Evolutionary conservation across 208 protist species (phyloP), one percentile per base, ranked within the genome.

Genomic region (Crithidia thermophila): DNA sequence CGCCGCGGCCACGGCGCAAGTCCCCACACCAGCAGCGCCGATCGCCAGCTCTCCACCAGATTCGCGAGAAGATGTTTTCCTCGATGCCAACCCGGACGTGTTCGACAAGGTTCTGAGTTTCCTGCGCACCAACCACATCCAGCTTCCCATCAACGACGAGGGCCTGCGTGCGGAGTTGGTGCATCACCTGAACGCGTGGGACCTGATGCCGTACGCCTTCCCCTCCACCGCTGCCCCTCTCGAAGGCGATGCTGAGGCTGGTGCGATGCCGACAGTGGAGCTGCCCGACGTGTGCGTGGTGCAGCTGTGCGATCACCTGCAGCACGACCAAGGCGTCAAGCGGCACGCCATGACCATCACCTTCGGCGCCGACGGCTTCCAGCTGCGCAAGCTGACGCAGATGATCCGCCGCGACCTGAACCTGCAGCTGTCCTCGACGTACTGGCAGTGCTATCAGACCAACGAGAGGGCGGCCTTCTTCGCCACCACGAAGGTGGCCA

Each of bases 371-470:
- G 85, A 95, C 67, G 90, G 90, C 21, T 95, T 93, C 59, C 76
- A 88, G 39, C 68, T 95, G 28, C 90, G 90, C 25, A 33, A 31
- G 40, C 82, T 95, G 45, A 86, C 85, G 18, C 82, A 79, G 47
- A 60, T 75, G 69, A 92, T 95, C 34, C 87, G 90, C 18, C 55
- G 75, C 25, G 90, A 95, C 55, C 59, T 95, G 34, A 82, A 91
- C 50, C 33, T 28, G 56, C 85, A 91, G 71, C 79, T 95, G 6
- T 91, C 87, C 52, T 93, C 87, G 6, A 95, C 90, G 5, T 95
- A 92, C 68, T 95, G 90, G 87, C 90, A 95, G 74, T 90, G 84
- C 75, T 93, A 93, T 59, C 90, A 95, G 68, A 95, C 90, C 1
- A 87, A 87, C 57, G 90, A 93, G 73, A 69, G 90, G 7, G 86